Evolutionary conservation across 306 rosid species (phyloP), one percentile per base, ranked within the genome.

Genomic region (Oxytropis ochrocephala): DNA sequence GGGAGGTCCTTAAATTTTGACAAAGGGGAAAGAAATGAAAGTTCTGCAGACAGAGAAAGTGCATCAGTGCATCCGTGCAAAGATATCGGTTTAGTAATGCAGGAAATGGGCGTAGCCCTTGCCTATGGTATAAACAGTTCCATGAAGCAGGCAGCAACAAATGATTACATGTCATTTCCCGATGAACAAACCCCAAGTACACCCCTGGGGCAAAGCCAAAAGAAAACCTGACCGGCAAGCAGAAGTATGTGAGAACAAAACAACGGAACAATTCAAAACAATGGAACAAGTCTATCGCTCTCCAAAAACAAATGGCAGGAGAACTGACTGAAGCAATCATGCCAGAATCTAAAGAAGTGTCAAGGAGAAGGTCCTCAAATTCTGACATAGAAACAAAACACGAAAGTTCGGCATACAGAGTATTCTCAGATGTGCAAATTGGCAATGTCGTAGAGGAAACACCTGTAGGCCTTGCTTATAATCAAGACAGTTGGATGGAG

Each of bases 231-330:
- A 69, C 70, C 19, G 68, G 8, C 33, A 81, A 73, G 80, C 77
- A 86, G 58, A 80, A 54, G 79, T 84, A 84, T 69, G 74, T 65
- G 30, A 82, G 88, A 78, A 84, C 48, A 79, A 86, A 84, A n/a
- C n/a, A n/a, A n/a, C n/a, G n/a, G n/a, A n/a, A n/a, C n/a, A n/a
- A n/a, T n/a, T n/a, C n/a, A n/a, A n/a, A n/a, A 44, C 36, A 19
- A 64, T 8, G 33, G 33, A 64, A 73, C n/a, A 84, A 75, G 33
- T 29, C 78, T 41, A 50, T 71, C 42, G 69, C 81, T 63, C 29
- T 77, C 27, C 70, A 66, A 50, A 55, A 73, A 33, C 67, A 75
- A 61, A 72, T 46, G 79, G 61, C 56, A 35, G 63, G 27, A 41
- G 73, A 64, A 60, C 39, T 41, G 29, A 35, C 66, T 21, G 75